Base-by-base conservation (phyloP, 345 rosid species). In the Clarkia xantiana region DNA sequence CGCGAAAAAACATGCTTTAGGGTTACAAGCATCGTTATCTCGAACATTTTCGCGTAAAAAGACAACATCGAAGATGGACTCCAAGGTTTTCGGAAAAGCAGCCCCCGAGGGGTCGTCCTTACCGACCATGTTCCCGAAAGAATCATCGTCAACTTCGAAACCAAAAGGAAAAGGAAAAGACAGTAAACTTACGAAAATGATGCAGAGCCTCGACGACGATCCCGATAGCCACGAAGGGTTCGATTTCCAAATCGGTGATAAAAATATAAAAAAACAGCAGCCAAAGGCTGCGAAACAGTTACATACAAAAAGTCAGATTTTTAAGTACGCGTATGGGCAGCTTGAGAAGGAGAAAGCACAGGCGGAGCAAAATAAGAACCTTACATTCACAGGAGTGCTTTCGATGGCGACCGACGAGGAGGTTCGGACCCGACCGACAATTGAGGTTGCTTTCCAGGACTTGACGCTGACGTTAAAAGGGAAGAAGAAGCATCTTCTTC, bases 271-370 rank as follows among this genome's bases (percentile, higher is more conserved):
- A 70, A 79, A 84, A 51, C 71, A 81, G 59, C 56, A 71, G 45
- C 94, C 91, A 46, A 84, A 61, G 73, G 86, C 75, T 1, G 8
- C 36, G 40, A 84, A 84, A 69, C 72, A 79, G 34, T 19, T 84
- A 55, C 88, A 84, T 62, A 71, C 84, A 11, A 79, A 71, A 46
- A 88, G 88, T 62, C 94, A 88, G 59, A 79, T 84, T 14, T 84
- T 88, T 40, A 84, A 88, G 76, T 88, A 88, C 49, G 94, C 97
- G 10, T 88, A 88, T 65, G 97, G 94, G 42, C 88, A 84, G 56
- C 62, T 81, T 17, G 96, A 87, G 85, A 87, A 83, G 62, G 94
- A 87, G 73, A 87, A 79, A 71, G 90, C 90, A 25, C 69, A 72
- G 81, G 76, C 70, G 67, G 75, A 79, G 62, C 67, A 77, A 50